These are phyloP conservation scores for Tausonia pullulans DNA, from an alignment of 1,284 basidiomycete genomes.

Conservation along the genomic window DNA sequence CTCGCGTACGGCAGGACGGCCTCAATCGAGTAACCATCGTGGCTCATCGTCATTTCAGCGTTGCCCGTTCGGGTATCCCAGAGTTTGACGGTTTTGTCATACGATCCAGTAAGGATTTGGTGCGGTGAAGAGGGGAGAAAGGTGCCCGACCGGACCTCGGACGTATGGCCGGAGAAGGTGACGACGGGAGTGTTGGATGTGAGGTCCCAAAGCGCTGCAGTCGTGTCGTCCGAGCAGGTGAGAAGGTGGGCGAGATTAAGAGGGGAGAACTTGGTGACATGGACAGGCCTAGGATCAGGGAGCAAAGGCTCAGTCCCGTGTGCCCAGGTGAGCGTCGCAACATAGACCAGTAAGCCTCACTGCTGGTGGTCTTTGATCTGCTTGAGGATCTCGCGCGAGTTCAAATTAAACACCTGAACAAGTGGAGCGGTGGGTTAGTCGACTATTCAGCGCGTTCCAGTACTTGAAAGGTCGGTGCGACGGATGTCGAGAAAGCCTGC, in stretches of 20 bases:
- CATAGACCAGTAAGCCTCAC: constrained; percentile 25
- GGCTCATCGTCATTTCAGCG: constrained; percentile 72
- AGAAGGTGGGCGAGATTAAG: constrained; percentile 70
- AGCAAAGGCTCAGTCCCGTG: not conserved
- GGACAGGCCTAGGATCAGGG: constrained; percentile 52
- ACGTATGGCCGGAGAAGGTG: constrained; percentile 74
- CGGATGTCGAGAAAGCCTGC: too few species aligned
- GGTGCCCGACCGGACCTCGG: constrained; percentile 89
- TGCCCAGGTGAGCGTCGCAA: not conserved
- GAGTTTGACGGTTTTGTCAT: constrained; percentile 81
- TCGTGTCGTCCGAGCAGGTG: constrained; percentile 93
- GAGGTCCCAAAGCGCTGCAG: constrained; percentile 88
- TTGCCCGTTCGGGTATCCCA: constrained; percentile 75
- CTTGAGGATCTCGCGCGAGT: constrained; percentile 83
- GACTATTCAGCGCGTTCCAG: too few species aligned
- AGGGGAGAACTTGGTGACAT: constrained; percentile 84
- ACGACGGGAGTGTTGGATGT: constrained; percentile 71
- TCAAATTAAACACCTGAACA: constrained; percentile 79
- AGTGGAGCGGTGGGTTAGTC: not conserved
- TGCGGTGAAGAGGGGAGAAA: constrained; percentile 73
- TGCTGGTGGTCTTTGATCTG: constrained; percentile 87
- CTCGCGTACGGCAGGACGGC: constrained; percentile 89
- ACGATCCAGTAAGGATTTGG: constrained; percentile 82
- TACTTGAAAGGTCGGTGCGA: too few species aligned
- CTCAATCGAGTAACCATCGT: constrained; percentile 63